These are phyloP conservation scores for Boletus smithii DNA, from an alignment of 1,284 basidiomycete genomes.

Conservation along the genomic window DNA sequence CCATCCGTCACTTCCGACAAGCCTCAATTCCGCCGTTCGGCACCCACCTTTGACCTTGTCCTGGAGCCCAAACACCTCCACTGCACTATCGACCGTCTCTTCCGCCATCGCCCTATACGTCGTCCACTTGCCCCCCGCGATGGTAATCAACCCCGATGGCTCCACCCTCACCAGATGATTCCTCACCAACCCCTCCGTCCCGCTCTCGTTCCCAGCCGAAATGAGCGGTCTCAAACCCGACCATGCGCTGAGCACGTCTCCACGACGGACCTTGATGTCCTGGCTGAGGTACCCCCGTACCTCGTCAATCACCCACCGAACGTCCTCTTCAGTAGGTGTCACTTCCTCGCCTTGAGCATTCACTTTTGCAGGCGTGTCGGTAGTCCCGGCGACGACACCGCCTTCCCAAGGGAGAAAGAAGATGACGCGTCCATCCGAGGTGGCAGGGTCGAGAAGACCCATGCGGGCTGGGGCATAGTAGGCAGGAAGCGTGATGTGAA, in stretches of 20 bases:
- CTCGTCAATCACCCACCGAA: slow-evolving; percentile 95
- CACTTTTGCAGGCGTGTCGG: slow-evolving; percentile 82
- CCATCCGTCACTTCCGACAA: slow-evolving; percentile 96
- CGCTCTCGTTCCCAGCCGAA: slow-evolving; percentile 62
- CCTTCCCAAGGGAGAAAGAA: slow-evolving; percentile 99
- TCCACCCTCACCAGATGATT: slow-evolving; percentile 93
- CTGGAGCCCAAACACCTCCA: slow-evolving; percentile 73
- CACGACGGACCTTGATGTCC: slow-evolving; percentile 91
- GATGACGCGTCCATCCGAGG: slow-evolving; percentile 95
- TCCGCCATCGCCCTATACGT: slow-evolving; percentile 97
- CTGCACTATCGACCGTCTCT: slow-evolving; percentile 89
- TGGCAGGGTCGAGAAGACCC: slow-evolving; percentile 94
- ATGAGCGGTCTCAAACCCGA: slow-evolving; percentile 85
- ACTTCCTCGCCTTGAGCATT: slow-evolving; percentile 62
- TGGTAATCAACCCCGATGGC: slow-evolving; percentile 83
- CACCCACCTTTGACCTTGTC: slow-evolving; percentile 60
- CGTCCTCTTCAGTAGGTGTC: slow-evolving; percentile 87
- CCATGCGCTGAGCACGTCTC: slow-evolving; percentile 98
- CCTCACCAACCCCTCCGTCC: slow-evolving; percentile 87
- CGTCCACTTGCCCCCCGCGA: slow-evolving; percentile 98
- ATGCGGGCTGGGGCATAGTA: slow-evolving; percentile 96
- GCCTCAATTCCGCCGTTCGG: slow-evolving; percentile 77
- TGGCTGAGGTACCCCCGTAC: slow-evolving; percentile 85
- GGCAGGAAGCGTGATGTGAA: slow-evolving; percentile 95
- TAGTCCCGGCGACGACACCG: slow-evolving; percentile 95